phyloP scores from a whole-genome alignment of 2,329 filamentous ascomycete genomes.

The Claviceps paspali region DNA sequence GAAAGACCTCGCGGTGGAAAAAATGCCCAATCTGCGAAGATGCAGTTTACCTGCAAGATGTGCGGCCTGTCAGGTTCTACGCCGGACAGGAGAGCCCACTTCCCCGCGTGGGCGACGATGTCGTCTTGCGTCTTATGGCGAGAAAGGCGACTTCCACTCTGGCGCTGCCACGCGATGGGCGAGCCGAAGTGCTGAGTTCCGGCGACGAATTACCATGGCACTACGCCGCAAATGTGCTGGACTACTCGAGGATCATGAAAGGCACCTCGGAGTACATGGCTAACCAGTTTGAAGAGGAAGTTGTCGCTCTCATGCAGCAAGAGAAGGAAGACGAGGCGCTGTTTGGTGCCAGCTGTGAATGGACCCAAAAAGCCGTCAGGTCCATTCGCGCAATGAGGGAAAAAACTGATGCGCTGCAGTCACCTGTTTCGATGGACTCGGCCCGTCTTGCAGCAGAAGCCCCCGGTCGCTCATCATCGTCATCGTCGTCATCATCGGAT shows the following conservation, averaged over 20 bases:
- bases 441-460: slow-evolving; percentile 9
- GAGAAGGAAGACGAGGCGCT: slow-evolving; percentile 81
- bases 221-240: slow-evolving; percentile 81
- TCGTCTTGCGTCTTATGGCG: slow-evolving; percentile 75
- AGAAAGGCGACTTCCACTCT: slow-evolving; percentile 68
- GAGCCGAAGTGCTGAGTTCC: slow-evolving; percentile 50
- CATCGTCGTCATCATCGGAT: no score
- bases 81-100: slow-evolving; percentile 70
- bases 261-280: slow-evolving; percentile 80
- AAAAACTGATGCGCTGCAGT: slow-evolving; percentile 38
- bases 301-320: slow-evolving; percentile 57
- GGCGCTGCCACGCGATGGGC: slow-evolving; percentile 70
- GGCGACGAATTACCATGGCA: slow-evolving; percentile 84
- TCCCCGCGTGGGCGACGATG: slow-evolving; percentile 72
- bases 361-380: slow-evolving; percentile 71
- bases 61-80: slow-evolving; percentile 80
- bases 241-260: slow-evolving; percentile 93
- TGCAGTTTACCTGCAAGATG: slow-evolving; percentile 80
- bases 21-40: slow-evolving; percentile 97
- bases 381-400: slow-evolving; percentile 63
- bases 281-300: slow-evolving; percentile 65
- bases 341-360: slow-evolving; percentile 85
- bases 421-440: slow-evolving; percentile 10
- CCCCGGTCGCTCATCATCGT: no score
- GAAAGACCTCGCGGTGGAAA: slow-evolving; percentile 69